phyloP scores from a whole-genome alignment of 2,329 filamentous ascomycete genomes.

The Fusarium verticillioides region DNA sequence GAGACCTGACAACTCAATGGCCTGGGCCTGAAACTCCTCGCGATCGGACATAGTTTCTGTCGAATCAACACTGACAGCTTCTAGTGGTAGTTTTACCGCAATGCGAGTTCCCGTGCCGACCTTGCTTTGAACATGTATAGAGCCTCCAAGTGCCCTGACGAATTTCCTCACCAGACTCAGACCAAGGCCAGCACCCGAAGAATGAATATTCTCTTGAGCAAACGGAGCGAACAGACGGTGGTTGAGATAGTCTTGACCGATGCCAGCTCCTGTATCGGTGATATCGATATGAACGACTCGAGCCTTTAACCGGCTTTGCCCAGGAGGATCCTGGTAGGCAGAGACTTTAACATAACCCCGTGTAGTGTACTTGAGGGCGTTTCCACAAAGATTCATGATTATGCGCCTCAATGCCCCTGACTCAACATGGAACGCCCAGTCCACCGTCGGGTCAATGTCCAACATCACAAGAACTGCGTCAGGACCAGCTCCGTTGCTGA shows the following conservation, averaged over 20 bases:
- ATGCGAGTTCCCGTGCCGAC: constrained; percentile 52
- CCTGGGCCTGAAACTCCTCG: constrained; percentile 45
- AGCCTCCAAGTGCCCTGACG: constrained; percentile 67
- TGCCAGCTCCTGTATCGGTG: constrained; percentile 73
- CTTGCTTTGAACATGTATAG: constrained; percentile 64
- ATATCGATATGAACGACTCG: constrained; percentile 57
- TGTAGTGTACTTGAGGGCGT: constrained; percentile 70
- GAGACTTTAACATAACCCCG: constrained; percentile 48
- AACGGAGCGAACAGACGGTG: constrained; percentile 72
- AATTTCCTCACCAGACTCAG: constrained; percentile 72
- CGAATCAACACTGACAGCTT: background rate
- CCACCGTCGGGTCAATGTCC: constrained; percentile 54
- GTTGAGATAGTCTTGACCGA: constrained; percentile 70
- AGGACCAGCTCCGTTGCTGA: background rate
- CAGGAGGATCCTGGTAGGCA: constrained; percentile 34
- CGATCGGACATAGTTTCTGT: constrained; percentile 8
- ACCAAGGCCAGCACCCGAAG: constrained; percentile 71
- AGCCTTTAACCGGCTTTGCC: background rate
- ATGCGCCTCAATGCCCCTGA: constrained; percentile 63
- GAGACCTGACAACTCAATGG: constrained; percentile 46
- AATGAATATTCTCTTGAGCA: constrained; percentile 69
- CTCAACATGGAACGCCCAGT: constrained; percentile 66
- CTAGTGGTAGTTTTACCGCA: constrained; percentile 48
- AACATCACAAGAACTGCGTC: constrained; percentile 45
- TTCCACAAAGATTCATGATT: constrained; percentile 72